Percentiles rank a stretch among this genome's conserved stretches.
phyloP scores from a whole-genome alignment of 805 yeast species.

The Kluyveromyces nonfermentans region DNA sequence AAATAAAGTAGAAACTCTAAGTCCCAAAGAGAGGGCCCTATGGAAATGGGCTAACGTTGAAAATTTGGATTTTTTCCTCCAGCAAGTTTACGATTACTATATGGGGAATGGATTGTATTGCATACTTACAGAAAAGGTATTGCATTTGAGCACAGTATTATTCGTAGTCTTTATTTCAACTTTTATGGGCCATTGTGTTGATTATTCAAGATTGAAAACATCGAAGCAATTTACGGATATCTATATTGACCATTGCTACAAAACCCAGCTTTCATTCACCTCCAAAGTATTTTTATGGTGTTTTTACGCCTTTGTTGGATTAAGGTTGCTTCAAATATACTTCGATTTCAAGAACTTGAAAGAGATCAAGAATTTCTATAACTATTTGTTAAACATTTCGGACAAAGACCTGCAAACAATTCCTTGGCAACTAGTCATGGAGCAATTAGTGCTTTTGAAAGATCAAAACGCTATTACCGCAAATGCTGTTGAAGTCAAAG shows the following conservation, averaged over 20 bases:
- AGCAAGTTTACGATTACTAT: constrained; percentile 76
- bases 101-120: constrained; percentile 77
- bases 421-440: constrained; percentile 83
- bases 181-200: constrained; percentile 74
- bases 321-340: constrained; percentile 46
- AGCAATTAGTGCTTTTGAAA: constrained; percentile 59
- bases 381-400: constrained; percentile 55
- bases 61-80: constrained; percentile 78
- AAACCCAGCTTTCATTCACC: constrained; percentile 35
- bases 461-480: constrained; percentile 64
- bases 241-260: constrained; percentile 31
- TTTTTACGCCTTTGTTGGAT: constrained; percentile 42
- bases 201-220: constrained; percentile 40
- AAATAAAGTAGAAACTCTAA: constrained; percentile 34
- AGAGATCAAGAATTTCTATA: constrained; percentile 73
- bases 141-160: constrained; percentile 64
- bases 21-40: constrained; percentile 66
- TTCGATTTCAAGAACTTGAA: constrained; percentile 56
- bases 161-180: constrained; percentile 76
- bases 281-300: constrained; percentile 58
- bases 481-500: constrained; percentile 46
- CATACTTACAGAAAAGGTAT: constrained; percentile 54
- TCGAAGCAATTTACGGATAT: constrained; percentile 30
- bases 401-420: constrained; percentile 87
- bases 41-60: constrained; percentile 97